A percentile compares a stretch with the other conserved stretches of the same genome.
phyloP scores from a whole-genome alignment of 164 flowering plant genomes.

The Umbilicus rupestris region DNA sequence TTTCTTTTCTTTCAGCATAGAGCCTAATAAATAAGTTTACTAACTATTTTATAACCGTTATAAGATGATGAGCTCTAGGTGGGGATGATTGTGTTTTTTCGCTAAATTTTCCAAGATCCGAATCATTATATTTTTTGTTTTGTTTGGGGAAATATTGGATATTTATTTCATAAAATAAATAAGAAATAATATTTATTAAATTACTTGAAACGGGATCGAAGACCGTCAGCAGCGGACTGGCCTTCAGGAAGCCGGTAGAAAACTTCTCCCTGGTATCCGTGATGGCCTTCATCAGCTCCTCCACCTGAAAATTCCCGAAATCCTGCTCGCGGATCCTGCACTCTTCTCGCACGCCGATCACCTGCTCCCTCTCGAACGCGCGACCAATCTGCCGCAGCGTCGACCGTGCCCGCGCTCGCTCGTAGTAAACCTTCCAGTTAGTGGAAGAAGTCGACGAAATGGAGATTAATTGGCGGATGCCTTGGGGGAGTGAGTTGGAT shows the following conservation, averaged over 20 bases:
- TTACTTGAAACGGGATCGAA: conserved; percentile 86
- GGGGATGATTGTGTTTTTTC: too few species aligned
- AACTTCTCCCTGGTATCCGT: conserved; percentile 64
- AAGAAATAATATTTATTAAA: too few species aligned
- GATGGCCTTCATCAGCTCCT: conserved; percentile 64
- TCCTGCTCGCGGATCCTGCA: conserved; percentile 89
- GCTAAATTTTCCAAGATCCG: too few species aligned
- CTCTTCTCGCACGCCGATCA: conserved; percentile 89
- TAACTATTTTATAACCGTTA: too few species aligned
- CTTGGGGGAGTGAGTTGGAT: conserved; percentile 57
- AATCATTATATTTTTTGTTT: too few species aligned
- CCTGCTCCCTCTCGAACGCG: conserved; percentile 39
- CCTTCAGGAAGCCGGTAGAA: conserved; percentile 97
- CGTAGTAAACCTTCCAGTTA: conserved; percentile 67
- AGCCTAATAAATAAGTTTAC: too few species aligned
- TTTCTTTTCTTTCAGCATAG: background rate
- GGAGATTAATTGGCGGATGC: conserved; percentile 43
- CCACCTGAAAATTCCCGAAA: conserved; percentile 89
- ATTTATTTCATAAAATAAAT: too few species aligned
- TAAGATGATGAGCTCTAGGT: too few species aligned
- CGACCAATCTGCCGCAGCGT: conserved; percentile 77
- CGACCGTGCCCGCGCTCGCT: conserved; percentile 62
- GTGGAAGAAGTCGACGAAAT: conserved; percentile 7
- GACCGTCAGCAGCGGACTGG: conserved; percentile 95
- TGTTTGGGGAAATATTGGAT: too few species aligned